These are phyloP conservation scores for Cladosporium sp. DNA, from an alignment of 2,329 filamentous ascomycete species.

Conservation along the genomic window DNA sequence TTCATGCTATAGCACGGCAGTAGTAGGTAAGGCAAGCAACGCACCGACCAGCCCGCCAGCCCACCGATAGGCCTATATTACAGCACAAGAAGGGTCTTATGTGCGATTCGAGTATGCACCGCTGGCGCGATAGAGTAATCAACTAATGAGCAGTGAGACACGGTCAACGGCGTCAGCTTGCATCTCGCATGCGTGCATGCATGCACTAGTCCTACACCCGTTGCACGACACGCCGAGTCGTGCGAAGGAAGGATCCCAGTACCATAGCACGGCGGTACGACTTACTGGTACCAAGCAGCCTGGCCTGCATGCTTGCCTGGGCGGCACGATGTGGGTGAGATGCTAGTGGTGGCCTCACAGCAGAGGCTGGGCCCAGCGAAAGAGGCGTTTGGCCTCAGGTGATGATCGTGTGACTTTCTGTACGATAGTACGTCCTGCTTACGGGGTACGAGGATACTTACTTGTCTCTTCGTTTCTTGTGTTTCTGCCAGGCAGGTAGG, in stretches of 20 bases:
- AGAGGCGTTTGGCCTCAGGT: neutral
- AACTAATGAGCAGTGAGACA: conserved; percentile 3
- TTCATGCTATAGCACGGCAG: neutral
- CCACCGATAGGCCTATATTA: neutral
- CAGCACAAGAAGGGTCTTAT: too few species aligned
- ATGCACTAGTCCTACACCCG: too few species aligned
- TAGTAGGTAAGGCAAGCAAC: neutral
- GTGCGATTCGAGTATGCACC: too few species aligned
- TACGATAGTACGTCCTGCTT: neutral
- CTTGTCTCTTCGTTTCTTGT: neutral
- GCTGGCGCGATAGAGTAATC: too few species aligned
- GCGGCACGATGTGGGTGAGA: neutral
- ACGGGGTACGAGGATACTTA: neutral
- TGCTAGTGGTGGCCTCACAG: neutral
- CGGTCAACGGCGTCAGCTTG: neutral
- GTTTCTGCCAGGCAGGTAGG: neutral
- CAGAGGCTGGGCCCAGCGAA: neutral
- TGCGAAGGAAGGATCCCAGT: neutral
- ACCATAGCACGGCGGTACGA: neutral
- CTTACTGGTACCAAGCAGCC: too few species aligned
- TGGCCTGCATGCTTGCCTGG: neutral
- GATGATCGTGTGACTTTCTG: conserved; percentile 4
- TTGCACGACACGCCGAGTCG: neutral
- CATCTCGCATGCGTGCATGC: neutral
- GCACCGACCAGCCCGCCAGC: neutral